phyloP scores from a whole-genome alignment of 2,329 filamentous ascomycete species.

The Calonectria ilicicola region DNA sequence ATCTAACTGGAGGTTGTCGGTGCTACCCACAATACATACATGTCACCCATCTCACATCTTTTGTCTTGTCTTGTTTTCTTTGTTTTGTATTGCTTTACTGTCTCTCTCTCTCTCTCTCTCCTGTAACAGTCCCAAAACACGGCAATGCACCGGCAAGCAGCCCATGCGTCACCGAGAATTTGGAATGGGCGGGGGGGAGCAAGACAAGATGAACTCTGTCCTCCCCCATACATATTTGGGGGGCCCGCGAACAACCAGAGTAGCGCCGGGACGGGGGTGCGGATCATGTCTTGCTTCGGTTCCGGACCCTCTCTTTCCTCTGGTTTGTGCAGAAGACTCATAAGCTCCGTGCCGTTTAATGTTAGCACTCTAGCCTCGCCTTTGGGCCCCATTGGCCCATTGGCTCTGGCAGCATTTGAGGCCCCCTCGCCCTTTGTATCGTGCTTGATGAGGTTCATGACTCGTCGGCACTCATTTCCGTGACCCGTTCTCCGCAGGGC shows the following conservation, averaged over 20 bases:
- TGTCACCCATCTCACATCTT: neutral
- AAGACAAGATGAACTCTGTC: conserved; percentile 1
- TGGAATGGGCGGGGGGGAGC: neutral
- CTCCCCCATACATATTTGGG: neutral
- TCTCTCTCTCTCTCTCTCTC: neutral
- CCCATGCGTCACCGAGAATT: neutral
- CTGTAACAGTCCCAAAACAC: neutral
- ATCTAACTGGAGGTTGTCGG: neutral
- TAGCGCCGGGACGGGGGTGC: conserved; percentile 6
- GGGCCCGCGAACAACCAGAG: neutral
- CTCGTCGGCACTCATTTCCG: conserved; percentile 25
- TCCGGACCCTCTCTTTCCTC: conserved; percentile 9
- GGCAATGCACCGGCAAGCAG: neutral
- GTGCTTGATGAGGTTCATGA: conserved; percentile 13
- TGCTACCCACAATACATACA: neutral
- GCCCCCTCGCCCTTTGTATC: neutral
- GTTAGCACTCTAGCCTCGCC: conserved; percentile 15
- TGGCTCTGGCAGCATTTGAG: conserved; percentile 8
- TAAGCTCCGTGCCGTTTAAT: conserved; percentile 1
- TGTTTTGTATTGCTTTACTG: neutral
- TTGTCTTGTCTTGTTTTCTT: neutral
- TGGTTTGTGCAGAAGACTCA: conserved; percentile 12
- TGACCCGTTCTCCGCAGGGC: conserved; percentile 15
- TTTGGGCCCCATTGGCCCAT: conserved; percentile 7
- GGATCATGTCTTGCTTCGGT: conserved; percentile 11